Base-by-base conservation (phyloP, 345 rosid species). In the Rubroshorea leprosula region DNA sequence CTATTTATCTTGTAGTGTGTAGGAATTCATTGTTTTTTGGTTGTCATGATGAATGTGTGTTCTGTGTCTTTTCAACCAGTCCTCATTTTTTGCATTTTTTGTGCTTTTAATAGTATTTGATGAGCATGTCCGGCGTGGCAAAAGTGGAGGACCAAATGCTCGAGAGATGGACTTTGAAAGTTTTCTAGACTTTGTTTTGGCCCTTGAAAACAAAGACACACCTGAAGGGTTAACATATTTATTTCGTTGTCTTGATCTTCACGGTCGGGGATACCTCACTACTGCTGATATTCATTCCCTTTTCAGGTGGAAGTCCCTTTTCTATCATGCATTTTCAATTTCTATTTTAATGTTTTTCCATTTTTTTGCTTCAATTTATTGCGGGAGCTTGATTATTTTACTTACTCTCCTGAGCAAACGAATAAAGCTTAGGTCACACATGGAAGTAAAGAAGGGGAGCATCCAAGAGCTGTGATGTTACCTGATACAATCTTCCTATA, bases 361-460 rank as follows among this genome's bases (percentile, higher is more conserved):
- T 23, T 19, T n/a, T 1, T 43, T 31, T 24, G 26, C 22, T 56
- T 44, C 17, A 3, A 62, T 27, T 26, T 52, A 17, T 58, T 54
- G 49, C 60, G 15, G 47, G 31, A 49, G 23, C 23, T 19, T 6
- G 7, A 27, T 44, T 44, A 22, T n/a, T 44, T 25, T 23, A 45
- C 20, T 24, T 49, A 16, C 29, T 57, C 17, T 20, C 22, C 0
- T 0, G 23, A 47, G 55, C 58, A 54, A 45, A 23, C 52, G n/a
- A 23, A 19, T 16, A n/a, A 55, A 29, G 8, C 60, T 25, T 4
- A 35, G 51, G 29, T 49, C 1, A 17, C 0, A 8, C 23, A 57
- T 77, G 97, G 99, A 93, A 93, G 99, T 78, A 71, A 71, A 89
- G 97, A 93, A 87, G 90, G 87, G 92, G 70, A 78, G 78, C 96